Evolutionary conservation across 768 basidiomycete species (phyloP), one percentile per base, ranked within the genome.

Genomic region (Collybiopsis confluens): DNA sequence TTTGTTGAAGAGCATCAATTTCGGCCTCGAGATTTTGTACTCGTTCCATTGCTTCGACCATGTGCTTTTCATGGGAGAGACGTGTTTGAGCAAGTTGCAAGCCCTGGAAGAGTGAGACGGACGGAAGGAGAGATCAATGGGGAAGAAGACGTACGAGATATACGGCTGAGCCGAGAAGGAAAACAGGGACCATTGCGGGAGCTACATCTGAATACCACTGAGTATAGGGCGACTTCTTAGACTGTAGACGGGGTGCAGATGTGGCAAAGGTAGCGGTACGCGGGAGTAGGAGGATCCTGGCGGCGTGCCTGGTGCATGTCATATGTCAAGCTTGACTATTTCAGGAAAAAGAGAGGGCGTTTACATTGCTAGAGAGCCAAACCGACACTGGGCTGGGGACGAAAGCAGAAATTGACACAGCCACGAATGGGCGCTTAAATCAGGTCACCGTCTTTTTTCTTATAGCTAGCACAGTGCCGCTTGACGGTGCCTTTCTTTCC

Each of bases 131-230:
- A 35, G 45, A 37, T 45, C 11, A 41, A 47, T 43, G 45, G 46
- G 54, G 23, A 37, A 23, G 18, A 27, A 57, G 44, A 52, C 75
- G 44, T 63, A 88, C 90, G 60, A 90, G 73, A 69, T 90, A 92
- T 53, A 92, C 78, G 8, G 84, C 86, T 48, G 88, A 90, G 16
- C 89, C 90, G 11, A 92, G 74, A 48, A 92, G 71, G 48, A 84
- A 82, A 50, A 92, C 72, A 8, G 90, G 90, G 45, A 91, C 69
- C 88, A 91, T 91, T 28, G 80, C 81, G 24, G 90, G 90, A 36
- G 86, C 68, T 45, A 85, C 75, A 49, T 82, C 77, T 41, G 81
- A 72, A 66, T 92, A 92, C 77, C 86, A 83, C 59, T 75, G 71
- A 5, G 78, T 79, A 65, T 91, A 86, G 10, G 74, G 69, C 27